phyloP scores from a whole-genome alignment of 257 asterid genomes.

The Nyctanthes arbortristis region DNA sequence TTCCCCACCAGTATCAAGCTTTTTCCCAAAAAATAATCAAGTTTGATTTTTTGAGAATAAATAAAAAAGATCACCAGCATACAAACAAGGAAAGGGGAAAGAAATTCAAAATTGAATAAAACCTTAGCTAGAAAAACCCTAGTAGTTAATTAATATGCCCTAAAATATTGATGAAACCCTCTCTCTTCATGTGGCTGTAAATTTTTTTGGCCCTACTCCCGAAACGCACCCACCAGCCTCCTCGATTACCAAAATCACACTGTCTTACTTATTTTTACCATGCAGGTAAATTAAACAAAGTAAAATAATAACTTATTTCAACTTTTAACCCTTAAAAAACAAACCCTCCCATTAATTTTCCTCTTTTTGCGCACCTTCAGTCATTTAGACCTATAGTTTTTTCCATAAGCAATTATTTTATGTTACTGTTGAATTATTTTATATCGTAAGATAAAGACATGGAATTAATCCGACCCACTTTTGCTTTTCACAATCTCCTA shows the following conservation, averaged over 20 bases:
- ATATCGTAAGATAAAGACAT: slow-evolving; percentile 29
- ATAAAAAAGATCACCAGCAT: background rate
- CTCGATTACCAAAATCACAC: slow-evolving; percentile 56
- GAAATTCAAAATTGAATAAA: background rate
- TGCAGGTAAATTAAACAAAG: slow-evolving; percentile 22
- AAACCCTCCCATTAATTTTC: slow-evolving; percentile 41
- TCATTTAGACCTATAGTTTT: slow-evolving; percentile 1
- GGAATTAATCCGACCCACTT: slow-evolving; percentile 42
- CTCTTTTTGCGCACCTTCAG: slow-evolving; percentile 48
- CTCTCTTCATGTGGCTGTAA: slow-evolving; percentile 44
- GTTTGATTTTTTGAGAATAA: too few species aligned
- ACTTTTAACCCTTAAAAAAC: slow-evolving; percentile 16
- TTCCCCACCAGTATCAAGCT: too few species aligned
- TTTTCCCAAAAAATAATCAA: too few species aligned
- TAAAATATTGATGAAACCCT: background rate
- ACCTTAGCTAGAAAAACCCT: slow-evolving; percentile 29
- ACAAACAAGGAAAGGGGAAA: background rate
- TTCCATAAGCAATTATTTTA: background rate
- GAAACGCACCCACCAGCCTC: slow-evolving; percentile 66
- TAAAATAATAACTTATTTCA: slow-evolving; percentile 22
- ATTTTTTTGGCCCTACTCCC: slow-evolving; percentile 61
- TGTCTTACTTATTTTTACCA: slow-evolving; percentile 34
- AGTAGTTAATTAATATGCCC: slow-evolving; percentile 39
- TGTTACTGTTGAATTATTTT: background rate
- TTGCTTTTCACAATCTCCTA: slow-evolving; percentile 69